Conservation (phyloP, 306 rosid genomes). For the Rosa lucieae region DNA sequence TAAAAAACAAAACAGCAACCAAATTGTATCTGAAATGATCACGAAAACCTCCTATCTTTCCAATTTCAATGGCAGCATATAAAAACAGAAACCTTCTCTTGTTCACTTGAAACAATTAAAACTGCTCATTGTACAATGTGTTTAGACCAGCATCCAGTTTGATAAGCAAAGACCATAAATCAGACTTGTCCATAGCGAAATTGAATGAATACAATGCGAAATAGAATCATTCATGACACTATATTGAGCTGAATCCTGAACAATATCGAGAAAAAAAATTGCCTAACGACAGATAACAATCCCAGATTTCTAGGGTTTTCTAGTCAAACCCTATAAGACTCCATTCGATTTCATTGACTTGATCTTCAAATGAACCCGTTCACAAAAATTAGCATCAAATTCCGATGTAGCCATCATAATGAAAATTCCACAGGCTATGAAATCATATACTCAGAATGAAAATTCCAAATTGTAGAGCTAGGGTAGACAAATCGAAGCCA, state of each 20-base stretch:
- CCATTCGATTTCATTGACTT: slow-evolving; percentile 1
- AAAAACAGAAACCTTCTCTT: neutral
- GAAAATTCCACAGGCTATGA: neutral
- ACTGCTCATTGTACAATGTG: neutral
- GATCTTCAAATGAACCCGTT: neutral
- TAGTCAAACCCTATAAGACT: slow-evolving; percentile 7
- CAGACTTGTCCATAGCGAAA: neutral
- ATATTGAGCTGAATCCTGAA: neutral
- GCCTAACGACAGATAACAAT: neutral
- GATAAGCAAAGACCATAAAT: neutral
- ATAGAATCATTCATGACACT: neutral
- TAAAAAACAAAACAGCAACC: neutral
- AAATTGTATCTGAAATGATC: neutral
- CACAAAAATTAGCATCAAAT: neutral
- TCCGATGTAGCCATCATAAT: neutral
- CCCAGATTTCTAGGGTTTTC: slow-evolving; percentile 26
- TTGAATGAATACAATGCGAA: neutral
- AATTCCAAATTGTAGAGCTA: neutral
- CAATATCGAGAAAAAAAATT: neutral
- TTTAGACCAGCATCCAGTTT: neutral
- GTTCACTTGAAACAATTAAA: neutral
- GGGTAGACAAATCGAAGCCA: neutral
- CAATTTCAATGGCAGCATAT: neutral
- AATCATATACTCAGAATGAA: neutral
- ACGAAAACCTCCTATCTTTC: neutral